These are phyloP conservation scores for Acer campestre DNA, from an alignment of 345 rosid species.

Conservation along the genomic window DNA sequence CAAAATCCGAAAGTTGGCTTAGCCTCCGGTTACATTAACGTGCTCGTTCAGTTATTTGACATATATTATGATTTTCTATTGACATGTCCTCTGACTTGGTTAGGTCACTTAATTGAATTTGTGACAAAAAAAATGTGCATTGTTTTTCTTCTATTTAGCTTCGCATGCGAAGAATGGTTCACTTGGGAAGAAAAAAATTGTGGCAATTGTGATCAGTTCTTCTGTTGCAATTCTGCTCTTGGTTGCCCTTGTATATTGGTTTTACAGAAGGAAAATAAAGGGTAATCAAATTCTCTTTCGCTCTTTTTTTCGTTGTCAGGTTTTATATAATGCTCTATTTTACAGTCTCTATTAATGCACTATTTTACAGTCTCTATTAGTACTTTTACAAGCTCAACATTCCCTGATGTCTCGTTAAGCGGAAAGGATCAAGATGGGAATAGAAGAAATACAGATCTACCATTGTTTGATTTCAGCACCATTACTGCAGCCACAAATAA, in stretches of 20 bases:
- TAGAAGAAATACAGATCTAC: conserved; percentile 40
- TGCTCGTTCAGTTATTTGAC: too few relatives aligned
- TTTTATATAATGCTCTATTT: background rate
- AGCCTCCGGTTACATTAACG: too few relatives aligned
- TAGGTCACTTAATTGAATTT: too few relatives aligned
- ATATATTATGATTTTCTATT: background rate
- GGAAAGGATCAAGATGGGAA: conserved; percentile 38
- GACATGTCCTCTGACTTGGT: background rate
- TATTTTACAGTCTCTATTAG: background rate
- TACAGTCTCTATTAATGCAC: conserved; percentile 19
- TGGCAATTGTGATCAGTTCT: conserved; percentile 8
- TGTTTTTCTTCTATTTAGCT: conserved; percentile 14
- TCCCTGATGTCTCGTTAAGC: conserved; percentile 29
- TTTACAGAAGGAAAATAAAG: conserved; percentile 17
- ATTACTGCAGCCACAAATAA: conserved; percentile 55
- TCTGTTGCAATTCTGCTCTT: conserved; percentile 6
- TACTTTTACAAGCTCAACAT: conserved; percentile 26
- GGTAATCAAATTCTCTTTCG: conserved; percentile 6
- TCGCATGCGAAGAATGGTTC: conserved; percentile 3
- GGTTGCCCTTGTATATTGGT: background rate
- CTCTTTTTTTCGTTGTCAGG: background rate
- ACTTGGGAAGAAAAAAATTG: background rate
- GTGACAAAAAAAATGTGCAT: background rate
- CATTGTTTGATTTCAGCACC: conserved; percentile 46
- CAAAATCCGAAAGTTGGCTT: too few relatives aligned